Conservation (phyloP, 75 land plant species). For the Pseudotsuga menziesii region DNA sequence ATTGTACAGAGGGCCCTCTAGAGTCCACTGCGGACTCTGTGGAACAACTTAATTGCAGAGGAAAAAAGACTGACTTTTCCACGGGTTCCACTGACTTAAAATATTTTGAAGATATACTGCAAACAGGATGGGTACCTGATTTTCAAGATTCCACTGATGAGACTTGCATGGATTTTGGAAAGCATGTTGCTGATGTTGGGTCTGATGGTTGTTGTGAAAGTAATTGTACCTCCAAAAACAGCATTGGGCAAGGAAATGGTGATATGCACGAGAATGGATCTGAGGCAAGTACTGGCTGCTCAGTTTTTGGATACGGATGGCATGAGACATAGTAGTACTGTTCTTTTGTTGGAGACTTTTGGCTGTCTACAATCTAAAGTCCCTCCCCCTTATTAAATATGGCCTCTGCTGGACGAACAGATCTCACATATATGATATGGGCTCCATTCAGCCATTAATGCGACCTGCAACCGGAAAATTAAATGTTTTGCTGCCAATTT, state of each 20-base stretch:
- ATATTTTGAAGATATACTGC: not conserved
- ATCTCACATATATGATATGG: no score
- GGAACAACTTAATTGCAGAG: not conserved
- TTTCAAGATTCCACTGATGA: not conserved
- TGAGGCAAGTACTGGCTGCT: not conserved
- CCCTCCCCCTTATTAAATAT: no score
- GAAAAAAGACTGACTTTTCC: not conserved
- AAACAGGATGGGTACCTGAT: not conserved
- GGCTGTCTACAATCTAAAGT: no score
- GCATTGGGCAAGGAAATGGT: not conserved
- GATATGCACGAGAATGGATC: not conserved
- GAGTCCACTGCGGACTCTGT: slow-evolving; percentile 5
- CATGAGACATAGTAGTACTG: not conserved
- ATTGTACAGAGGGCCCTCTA: not conserved
- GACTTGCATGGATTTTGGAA: not conserved
- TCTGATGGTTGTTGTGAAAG: not conserved
- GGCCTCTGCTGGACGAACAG: no score
- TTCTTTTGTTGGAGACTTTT: not conserved
- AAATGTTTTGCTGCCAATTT: no score
- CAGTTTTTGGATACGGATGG: not conserved
- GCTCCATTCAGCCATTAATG: no score
- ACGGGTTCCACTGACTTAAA: not conserved
- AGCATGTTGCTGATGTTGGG: not conserved
- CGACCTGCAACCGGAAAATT: no score
- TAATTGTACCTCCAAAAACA: not conserved